Conservation (phyloP, 78 protist species). For the Bodo saltans region DNA sequence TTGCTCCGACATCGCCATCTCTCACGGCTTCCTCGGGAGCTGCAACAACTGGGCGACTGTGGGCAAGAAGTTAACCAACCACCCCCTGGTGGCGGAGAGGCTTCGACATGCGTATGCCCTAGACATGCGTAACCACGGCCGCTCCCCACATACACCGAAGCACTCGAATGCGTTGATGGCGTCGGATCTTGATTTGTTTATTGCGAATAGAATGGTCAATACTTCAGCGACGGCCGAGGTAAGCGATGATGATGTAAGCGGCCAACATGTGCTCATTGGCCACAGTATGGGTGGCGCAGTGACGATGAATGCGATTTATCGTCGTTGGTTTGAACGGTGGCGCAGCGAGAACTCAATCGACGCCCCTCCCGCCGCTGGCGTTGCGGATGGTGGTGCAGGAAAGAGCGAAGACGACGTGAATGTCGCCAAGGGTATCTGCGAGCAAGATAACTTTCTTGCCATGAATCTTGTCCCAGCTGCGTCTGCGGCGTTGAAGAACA, state of each 20-base stretch:
- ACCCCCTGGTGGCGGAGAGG: conserved; percentile 64
- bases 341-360: too few relatives aligned
- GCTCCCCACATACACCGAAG: background rate
- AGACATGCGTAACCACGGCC: background rate
- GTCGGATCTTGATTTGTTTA: background rate
- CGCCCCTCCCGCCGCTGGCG: background rate
- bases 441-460: too few relatives aligned
- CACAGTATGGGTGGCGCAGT: background rate
- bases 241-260: background rate
- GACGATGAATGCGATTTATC: background rate
- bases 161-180: background rate
- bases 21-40: conserved; percentile 48
- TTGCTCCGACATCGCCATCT: conserved; percentile 50
- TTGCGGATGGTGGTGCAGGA: too few relatives aligned
- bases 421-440: too few relatives aligned
- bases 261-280: background rate
- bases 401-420: too few relatives aligned
- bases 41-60: conserved; percentile 45
- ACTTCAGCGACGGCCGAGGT: too few relatives aligned
- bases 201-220: too few relatives aligned
- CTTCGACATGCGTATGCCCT: conserved; percentile 40
- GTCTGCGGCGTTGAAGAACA: too few relatives aligned
- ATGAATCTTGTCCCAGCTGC: too few relatives aligned
- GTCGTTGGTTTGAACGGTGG: too few relatives aligned
- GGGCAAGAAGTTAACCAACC: conserved; percentile 61